Percentiles rank a stretch among this genome's conserved stretches.
These are phyloP conservation scores for Apiospora malaysiana DNA, from an alignment of 2,329 filamentous ascomycete genomes.

Conservation along the genomic window DNA sequence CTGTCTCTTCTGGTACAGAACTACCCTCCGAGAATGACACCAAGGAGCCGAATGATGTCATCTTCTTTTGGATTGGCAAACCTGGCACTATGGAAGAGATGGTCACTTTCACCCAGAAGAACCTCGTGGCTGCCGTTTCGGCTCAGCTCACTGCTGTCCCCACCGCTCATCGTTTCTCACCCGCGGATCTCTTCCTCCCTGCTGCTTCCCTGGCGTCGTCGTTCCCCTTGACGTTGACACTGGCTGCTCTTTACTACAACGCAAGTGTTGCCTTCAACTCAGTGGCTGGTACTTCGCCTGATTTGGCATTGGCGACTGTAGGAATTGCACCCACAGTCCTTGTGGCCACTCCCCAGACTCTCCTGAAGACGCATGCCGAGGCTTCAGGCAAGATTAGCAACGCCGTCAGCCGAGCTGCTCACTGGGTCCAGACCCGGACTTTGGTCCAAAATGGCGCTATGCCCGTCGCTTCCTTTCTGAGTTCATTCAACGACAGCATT, in stretches of 20 bases:
- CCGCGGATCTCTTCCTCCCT: conserved; percentile 82
- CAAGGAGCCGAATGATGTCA: conserved; percentile 57
- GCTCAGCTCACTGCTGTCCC: conserved; percentile 80
- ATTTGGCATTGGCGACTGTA: conserved; percentile 75
- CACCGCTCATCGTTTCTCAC: conserved; percentile 72
- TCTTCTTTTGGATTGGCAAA: conserved; percentile 71
- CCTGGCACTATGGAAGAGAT: conserved; percentile 66
- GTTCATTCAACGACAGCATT: conserved; percentile 64
- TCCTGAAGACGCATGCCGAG: conserved; percentile 70
- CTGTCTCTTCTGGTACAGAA: conserved; percentile 61
- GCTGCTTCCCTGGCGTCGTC: conserved; percentile 81
- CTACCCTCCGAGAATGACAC: conserved; percentile 68
- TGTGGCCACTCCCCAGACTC: conserved; percentile 75
- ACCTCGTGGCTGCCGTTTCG: conserved; percentile 86
- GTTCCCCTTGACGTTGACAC: conserved; percentile 79
- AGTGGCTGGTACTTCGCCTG: conserved; percentile 74
- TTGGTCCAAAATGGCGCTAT: conserved; percentile 76
- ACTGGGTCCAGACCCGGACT: conserved; percentile 73
- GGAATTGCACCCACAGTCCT: conserved; percentile 83
- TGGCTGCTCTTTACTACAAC: conserved; percentile 85
- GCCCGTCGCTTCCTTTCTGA: conserved; percentile 68
- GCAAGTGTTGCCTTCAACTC: conserved; percentile 88
- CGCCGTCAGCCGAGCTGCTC: conserved; percentile 69
- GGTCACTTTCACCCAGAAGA: conserved; percentile 80
- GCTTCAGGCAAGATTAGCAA: conserved; percentile 65